A percentile compares a stretch with the other conserved stretches of the same genome.
These are phyloP conservation scores for Dictyostelium brefeldianum DNA, from an alignment of 78 protist genomes.

Conservation along the genomic window DNA sequence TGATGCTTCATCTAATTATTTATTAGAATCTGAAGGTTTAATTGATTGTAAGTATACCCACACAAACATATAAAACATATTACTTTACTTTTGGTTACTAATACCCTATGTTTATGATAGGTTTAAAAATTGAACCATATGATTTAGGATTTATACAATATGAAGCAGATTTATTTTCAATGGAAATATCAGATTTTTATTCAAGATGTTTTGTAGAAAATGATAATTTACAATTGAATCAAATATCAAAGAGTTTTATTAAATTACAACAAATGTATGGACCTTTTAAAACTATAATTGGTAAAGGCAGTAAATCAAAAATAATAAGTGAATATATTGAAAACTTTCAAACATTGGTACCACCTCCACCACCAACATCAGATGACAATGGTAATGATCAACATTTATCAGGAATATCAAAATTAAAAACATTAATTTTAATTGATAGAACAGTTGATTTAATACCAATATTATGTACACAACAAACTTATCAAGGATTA, in stretches of 20 bases:
- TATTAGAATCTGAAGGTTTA: constrained; percentile 31
- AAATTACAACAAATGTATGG: constrained; percentile 33
- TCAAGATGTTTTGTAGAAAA: constrained; percentile 38
- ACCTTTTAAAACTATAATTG: constrained; percentile 18
- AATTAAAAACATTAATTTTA: constrained; percentile 14
- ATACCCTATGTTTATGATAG: not conserved
- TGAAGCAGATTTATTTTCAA: constrained; percentile 19
- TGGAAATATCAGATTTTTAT: constrained; percentile 13
- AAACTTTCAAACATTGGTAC: not conserved
- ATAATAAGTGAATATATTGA: not conserved
- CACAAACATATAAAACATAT: not conserved
- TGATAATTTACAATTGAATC: constrained; percentile 17
- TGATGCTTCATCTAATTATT: constrained; percentile 9
- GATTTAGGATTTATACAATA: constrained; percentile 31
- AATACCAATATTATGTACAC: constrained; percentile 21
- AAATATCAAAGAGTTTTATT: constrained; percentile 2
- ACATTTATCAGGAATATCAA: not conserved
- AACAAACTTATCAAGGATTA: constrained; percentile 45
- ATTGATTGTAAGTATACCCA: not conserved
- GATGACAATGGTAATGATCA: not conserved
- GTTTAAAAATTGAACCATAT: not conserved
- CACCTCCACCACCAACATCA: not conserved
- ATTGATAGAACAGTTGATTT: constrained; percentile 13
- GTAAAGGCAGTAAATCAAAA: constrained; percentile 26
- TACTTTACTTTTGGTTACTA: no score